Evolutionary conservation across 371 early-diverging fungal genomes (phyloP), one percentile per base, ranked within the genome.

Genomic region (Mortierella sp.): DNA sequence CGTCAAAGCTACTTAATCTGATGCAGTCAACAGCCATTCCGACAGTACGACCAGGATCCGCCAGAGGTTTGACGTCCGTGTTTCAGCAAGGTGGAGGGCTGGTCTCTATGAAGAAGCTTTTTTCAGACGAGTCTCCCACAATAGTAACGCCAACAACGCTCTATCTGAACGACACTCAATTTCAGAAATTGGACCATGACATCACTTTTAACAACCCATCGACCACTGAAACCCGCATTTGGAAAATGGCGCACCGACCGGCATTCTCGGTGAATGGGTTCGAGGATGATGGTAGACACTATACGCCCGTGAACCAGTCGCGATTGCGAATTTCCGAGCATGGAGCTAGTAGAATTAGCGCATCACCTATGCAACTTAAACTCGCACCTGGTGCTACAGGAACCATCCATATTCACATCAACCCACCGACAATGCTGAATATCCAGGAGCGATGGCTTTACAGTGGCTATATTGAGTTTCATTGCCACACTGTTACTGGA

Each of bases 61-160:
- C 73, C 10, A 85, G 56, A 0, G 64, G 72, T 3, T 43, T 77
- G 43, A 57, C 61, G 12, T 70, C 83, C 12, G 85, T 83, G 2
- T 77, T 84, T 15, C 68, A 77, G 45, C 90, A 90, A 64, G 91
- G 89, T 7, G 84, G 86, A n/a, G 89, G 91, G 12, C 66, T 89
- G 19, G 83, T 89, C 31, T 70, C 71, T 32, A 45, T 76, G 61
- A 55, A 64, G 29, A 35, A 45, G 13, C 57, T 72, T 19, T 72
- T 77, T 40, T 23, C 60, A 1, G 42, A 19, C 1, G 68, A 68
- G 1, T 43, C 22, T 1, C 68, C 72, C 19, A 71, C 77, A 37
- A 13, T 77, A 3, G 57, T 77, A 23, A 23, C 29, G 4, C 77
- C 77, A 1, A 61, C 77, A 0, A 64, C 64, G 0, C 42, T 77